Evolutionary conservation across 768 basidiomycete genomes (phyloP).

Genomic region (Strobilomyces dryophilus): DNA sequence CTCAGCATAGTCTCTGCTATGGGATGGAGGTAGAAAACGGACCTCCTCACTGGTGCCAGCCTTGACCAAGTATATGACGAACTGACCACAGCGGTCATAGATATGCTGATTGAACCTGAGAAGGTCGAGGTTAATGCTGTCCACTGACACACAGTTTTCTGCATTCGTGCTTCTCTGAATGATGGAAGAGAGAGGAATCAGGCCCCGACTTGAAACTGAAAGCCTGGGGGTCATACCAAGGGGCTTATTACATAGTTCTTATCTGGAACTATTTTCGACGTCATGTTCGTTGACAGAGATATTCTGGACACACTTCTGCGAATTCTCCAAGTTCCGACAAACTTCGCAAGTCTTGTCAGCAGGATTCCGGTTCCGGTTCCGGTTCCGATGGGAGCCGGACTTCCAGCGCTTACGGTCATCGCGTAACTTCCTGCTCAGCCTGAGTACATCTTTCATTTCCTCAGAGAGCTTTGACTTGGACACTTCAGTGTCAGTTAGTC

Average conservation of each 20-base stretch:
- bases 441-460: not conserved
- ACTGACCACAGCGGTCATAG: not conserved
- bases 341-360: not conserved
- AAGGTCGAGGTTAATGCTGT: not conserved
- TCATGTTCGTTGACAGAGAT: not conserved
- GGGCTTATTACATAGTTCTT: not conserved
- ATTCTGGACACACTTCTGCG: not conserved
- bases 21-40: no score
- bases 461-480: not conserved
- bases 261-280: not conserved
- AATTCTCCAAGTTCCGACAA: not conserved
- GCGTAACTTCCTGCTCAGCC: not conserved
- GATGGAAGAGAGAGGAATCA: no score
- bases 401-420: not conserved
- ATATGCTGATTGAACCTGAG: accelerated
- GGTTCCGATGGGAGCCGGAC: accelerated
- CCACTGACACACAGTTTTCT: not conserved
- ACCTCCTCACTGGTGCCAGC: no score
- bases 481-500: not conserved
- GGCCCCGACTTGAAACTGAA: no score
- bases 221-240: not conserved
- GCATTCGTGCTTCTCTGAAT: no score
- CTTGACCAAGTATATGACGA: not conserved
- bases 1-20: no score
- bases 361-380: not conserved